These are phyloP conservation scores for Physaria fendleri DNA, from an alignment of 345 rosid species.

Conservation along the genomic window DNA sequence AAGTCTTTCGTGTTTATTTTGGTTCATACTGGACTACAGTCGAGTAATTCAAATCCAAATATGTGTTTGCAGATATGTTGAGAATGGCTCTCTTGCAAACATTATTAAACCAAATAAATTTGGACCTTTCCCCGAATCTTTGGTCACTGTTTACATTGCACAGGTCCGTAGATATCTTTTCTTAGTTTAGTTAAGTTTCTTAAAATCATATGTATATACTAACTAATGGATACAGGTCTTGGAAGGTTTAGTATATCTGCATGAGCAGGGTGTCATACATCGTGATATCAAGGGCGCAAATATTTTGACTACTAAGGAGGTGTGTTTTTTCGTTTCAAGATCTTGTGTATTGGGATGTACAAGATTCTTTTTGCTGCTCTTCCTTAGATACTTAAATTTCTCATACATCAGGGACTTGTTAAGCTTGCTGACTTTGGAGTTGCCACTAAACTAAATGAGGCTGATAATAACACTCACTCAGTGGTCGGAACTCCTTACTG, in stretches of 20 bases:
- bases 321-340: constrained; percentile 16
- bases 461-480: constrained; percentile 95
- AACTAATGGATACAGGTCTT: constrained; percentile 51
- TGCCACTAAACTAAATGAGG: constrained; percentile 96
- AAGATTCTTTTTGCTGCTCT: constrained; percentile 8
- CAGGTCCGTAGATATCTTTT: constrained; percentile 54
- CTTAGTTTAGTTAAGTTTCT: constrained; percentile 14
- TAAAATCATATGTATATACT: constrained; percentile 11
- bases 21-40: constrained; percentile 2
- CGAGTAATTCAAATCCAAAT: background rate
- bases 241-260: constrained; percentile 95
- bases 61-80: constrained; percentile 66
- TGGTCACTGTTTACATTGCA: constrained; percentile 95
- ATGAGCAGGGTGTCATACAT: constrained; percentile 98
- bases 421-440: constrained; percentile 99
- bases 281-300: constrained; percentile 99
- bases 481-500: constrained; percentile 99
- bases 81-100: constrained; percentile 98
- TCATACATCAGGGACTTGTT: constrained; percentile 75
- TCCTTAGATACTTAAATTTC: constrained; percentile 6
- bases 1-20: constrained; percentile 32
- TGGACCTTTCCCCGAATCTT: constrained; percentile 95
- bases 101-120: constrained; percentile 97
- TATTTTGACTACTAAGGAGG: constrained; percentile 96
- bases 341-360: constrained; percentile 1